Evolutionary conservation across 139 green algal genomes (phyloP).

Genomic region (Edaphochlamys debaryana): DNA sequence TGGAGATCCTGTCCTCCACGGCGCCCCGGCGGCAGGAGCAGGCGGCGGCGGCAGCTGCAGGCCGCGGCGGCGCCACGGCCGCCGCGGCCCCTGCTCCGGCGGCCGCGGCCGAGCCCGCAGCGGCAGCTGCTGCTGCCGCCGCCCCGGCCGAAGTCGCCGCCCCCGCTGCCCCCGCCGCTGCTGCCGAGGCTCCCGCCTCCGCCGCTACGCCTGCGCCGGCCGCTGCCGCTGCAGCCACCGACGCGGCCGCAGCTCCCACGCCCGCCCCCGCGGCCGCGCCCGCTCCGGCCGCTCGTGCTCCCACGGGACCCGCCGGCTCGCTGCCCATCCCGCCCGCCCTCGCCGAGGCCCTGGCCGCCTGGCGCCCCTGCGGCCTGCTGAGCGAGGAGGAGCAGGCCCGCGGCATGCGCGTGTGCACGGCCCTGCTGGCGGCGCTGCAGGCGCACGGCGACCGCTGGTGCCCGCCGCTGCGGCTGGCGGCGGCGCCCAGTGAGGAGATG

Average conservation of each 20-base stretch:
- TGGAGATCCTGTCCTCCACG: conserved; percentile 71
- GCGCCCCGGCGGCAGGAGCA: too few relatives aligned
- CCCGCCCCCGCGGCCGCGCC: background rate
- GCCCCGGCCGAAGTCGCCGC: too few relatives aligned
- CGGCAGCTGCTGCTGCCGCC: background rate
- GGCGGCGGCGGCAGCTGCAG: background rate
- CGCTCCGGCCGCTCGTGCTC: too few relatives aligned
- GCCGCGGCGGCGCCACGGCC: conserved; percentile 23
- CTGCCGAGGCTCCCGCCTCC: background rate
- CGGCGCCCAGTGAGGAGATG: conserved; percentile 30
- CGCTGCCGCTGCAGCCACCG: background rate
- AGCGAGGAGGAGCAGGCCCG: conserved; percentile 57
- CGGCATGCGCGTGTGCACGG: conserved; percentile 56
- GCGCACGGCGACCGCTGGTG: conserved; percentile 60
- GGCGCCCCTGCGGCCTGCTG: conserved; percentile 68
- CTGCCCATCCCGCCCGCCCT: conserved; percentile 33
- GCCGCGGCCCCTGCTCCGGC: conserved; percentile 15
- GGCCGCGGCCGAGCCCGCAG: conserved; percentile 1
- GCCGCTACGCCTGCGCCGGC: conserved; percentile 3
- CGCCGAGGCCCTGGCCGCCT: conserved; percentile 32
- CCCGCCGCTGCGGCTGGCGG: conserved; percentile 40
- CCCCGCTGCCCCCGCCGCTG: background rate
- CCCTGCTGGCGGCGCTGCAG: conserved; percentile 74
- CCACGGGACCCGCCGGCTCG: background rate
- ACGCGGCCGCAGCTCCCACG: too few relatives aligned